A percentile compares a stretch with the other conserved stretches of the same genome.
These are phyloP conservation scores for Acacia crassicarpa DNA, from an alignment of 306 rosid genomes.

Conservation along the genomic window DNA sequence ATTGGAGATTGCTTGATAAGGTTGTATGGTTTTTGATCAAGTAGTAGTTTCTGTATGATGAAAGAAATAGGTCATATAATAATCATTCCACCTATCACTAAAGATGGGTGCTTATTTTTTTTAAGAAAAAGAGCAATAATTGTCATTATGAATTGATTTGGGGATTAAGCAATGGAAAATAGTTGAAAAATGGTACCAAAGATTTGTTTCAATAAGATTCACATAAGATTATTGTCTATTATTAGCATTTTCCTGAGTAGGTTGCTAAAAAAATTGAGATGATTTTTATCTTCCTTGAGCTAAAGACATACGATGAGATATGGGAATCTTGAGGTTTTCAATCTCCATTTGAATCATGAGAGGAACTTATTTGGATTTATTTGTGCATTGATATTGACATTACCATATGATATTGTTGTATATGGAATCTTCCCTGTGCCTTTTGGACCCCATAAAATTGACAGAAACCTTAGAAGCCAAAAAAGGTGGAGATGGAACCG, in stretches of 20 bases:
- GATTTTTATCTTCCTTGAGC: conserved; percentile 15
- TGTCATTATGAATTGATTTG: neutral
- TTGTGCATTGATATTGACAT: conserved; percentile 8
- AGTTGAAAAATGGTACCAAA: conserved; percentile 9
- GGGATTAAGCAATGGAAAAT: conserved; percentile 25
- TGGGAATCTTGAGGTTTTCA: conserved; percentile 18
- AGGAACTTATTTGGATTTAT: conserved; percentile 15
- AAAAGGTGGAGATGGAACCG: conserved; percentile 17
- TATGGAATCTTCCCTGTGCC: neutral
- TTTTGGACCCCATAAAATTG: conserved; percentile 25
- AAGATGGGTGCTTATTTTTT: conserved; percentile 5
- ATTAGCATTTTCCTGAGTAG: conserved; percentile 1
- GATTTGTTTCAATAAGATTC: neutral
- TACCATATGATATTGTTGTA: neutral
- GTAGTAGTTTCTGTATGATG: conserved; percentile 15
- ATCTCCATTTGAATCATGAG: conserved; percentile 34
- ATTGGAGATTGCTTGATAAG: conserved; percentile 29
- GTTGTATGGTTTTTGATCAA: conserved; percentile 13
- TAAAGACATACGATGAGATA: conserved; percentile 21
- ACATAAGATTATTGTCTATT: neutral
- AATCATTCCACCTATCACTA: conserved; percentile 32
- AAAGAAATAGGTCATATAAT: conserved; percentile 15
- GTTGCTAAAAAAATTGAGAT: neutral
- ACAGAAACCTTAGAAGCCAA: conserved; percentile 14
- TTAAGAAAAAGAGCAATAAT: conserved; percentile 16